Evolutionary conservation across 257 asterid species (phyloP).

Genomic region (Anisodus tanguticus): DNA sequence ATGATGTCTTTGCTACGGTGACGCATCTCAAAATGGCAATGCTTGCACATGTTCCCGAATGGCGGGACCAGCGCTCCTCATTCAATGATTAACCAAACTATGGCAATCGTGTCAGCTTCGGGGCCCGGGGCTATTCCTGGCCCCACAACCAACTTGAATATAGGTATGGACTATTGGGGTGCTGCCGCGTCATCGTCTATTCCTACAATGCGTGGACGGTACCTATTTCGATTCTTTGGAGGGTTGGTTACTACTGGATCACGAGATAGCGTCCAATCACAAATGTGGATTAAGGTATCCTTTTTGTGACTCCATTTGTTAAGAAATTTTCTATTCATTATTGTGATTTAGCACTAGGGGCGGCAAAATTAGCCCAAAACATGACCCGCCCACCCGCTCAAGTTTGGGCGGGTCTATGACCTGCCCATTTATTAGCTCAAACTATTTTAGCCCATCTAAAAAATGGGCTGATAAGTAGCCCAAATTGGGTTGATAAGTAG

Average conservation of each 20-base stretch:
- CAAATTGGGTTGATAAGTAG: too few species aligned
- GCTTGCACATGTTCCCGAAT: conserved; percentile 62
- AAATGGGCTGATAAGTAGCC: too few species aligned
- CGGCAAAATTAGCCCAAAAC: too few species aligned
- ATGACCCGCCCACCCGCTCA: too few species aligned
- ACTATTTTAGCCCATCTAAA: too few species aligned
- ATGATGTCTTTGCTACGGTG: conserved; percentile 50
- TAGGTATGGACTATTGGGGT: conserved; percentile 95
- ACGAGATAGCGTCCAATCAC: conserved; percentile 73
- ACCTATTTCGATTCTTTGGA: conserved; percentile 59
- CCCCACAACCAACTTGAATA: conserved; percentile 86
- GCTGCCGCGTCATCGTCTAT: conserved; percentile 59
- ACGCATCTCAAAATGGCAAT: conserved; percentile 67
- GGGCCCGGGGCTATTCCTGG: conserved; percentile 76
- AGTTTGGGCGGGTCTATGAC: too few species aligned
- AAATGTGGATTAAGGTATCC: conserved; percentile 74
- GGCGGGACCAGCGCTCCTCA: conserved; percentile 53
- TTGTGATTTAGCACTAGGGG: background rate
- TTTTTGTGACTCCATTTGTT: conserved; percentile 21
- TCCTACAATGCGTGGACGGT: conserved; percentile 71
- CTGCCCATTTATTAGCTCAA: too few species aligned
- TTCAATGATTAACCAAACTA: conserved; percentile 50
- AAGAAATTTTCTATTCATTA: background rate
- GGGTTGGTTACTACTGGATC: conserved; percentile 63
- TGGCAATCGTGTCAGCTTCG: conserved; percentile 50